Conservation (phyloP, 108 stramenopile species). For the Cyclotella kingstonii region DNA sequence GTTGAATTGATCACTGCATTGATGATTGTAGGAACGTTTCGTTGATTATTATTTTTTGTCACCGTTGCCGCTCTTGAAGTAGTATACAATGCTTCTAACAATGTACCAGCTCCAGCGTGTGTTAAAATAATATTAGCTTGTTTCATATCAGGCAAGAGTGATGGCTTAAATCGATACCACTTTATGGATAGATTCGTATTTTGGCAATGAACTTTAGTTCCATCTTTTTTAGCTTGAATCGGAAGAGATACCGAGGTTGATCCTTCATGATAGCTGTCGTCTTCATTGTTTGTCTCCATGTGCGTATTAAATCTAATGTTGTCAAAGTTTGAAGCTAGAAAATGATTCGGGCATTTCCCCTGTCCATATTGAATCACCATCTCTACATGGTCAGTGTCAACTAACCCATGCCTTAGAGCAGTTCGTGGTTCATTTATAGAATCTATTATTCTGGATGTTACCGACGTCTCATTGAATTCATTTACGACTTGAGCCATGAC, state of each 20-base stretch:
- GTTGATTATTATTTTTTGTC: neutral
- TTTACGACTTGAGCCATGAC: slow-evolving; percentile 39
- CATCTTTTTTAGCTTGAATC: neutral
- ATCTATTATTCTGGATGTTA: too few species aligned
- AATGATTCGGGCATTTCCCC: slow-evolving; percentile 48
- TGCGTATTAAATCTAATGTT: too few species aligned
- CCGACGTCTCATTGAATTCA: neutral
- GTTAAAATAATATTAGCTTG: slow-evolving; percentile 80
- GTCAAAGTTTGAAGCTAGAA: neutral
- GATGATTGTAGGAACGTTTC: slow-evolving; percentile 17
- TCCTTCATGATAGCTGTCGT: slow-evolving; percentile 14
- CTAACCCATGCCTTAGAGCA: too few species aligned
- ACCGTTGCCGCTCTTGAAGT: neutral
- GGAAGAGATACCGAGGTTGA: slow-evolving; percentile 23
- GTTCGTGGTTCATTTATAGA: too few species aligned
- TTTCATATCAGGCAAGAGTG: slow-evolving; percentile 75
- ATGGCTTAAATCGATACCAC: slow-evolving; percentile 78
- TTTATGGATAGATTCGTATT: slow-evolving; percentile 10
- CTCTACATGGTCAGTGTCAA: slow-evolving; percentile 16
- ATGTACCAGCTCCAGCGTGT: slow-evolving; percentile 93
- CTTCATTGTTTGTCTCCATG: too few species aligned
- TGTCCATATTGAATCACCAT: slow-evolving; percentile 79
- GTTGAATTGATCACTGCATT: slow-evolving; percentile 83
- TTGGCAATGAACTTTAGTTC: neutral
- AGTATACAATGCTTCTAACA: slow-evolving; percentile 77